Percentiles rank a stretch among this genome's conserved stretches.
These are phyloP conservation scores for Phytophthora fragariaefolia DNA, from an alignment of 352 stramenopile species.

Conservation along the genomic window DNA sequence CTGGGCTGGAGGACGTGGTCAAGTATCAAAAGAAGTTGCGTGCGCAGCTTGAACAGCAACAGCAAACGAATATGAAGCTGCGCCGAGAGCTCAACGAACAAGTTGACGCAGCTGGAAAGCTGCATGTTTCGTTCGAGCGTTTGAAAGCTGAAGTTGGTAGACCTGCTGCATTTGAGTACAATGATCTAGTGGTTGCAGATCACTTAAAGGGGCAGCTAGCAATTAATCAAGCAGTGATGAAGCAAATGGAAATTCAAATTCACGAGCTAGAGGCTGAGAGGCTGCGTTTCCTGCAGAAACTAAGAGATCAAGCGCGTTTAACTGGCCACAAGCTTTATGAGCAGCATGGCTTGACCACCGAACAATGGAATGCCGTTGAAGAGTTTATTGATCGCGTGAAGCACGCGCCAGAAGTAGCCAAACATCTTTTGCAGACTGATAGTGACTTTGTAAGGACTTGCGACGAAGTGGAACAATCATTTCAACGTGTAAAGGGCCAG, in stretches of 20 bases:
- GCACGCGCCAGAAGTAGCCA: conserved; percentile 60
- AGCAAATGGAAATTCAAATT: conserved; percentile 70
- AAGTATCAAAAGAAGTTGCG: conserved; percentile 78
- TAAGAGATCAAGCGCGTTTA: conserved; percentile 61
- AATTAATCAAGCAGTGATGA: conserved; percentile 59
- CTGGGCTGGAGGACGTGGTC: conserved; percentile 77
- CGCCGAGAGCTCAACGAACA: conserved; percentile 68
- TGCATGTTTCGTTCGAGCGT: conserved; percentile 62
- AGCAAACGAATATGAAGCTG: conserved; percentile 63
- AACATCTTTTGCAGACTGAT: conserved; percentile 33
- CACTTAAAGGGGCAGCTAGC: conserved; percentile 65
- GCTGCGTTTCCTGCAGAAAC: conserved; percentile 58
- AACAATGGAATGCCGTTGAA: conserved; percentile 64
- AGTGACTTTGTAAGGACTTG: conserved; percentile 3
- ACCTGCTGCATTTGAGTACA: conserved; percentile 57
- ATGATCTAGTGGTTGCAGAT: conserved; percentile 60
- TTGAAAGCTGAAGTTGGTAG: conserved; percentile 66
- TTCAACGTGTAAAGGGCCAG: conserved; percentile 7
- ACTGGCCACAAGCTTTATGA: conserved; percentile 62
- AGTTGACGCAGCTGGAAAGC: conserved; percentile 60
- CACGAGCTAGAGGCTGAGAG: conserved; percentile 70
- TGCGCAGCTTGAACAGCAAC: conserved; percentile 64
- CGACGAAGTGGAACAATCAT: conserved; percentile 10
- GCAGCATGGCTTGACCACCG: conserved; percentile 56
- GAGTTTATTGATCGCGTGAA: conserved; percentile 77